A percentile compares a stretch with the other conserved stretches of the same genome.
Evolutionary conservation across 192 early-diverging fungal genomes (phyloP).

Genomic region (Linderina pennispora): DNA sequence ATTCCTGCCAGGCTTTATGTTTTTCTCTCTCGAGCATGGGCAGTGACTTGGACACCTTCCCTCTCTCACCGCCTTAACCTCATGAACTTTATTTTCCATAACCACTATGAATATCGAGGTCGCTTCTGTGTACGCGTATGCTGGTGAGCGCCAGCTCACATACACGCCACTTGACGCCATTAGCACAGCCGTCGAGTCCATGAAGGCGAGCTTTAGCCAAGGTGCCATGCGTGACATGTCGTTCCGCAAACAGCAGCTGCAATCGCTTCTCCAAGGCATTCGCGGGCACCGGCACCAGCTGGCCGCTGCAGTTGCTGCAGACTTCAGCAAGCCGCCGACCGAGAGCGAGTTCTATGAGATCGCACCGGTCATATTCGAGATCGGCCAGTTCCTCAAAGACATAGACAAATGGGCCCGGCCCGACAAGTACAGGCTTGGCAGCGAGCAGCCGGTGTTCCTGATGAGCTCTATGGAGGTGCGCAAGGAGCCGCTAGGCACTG

Average conservation of each 20-base stretch:
- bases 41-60: too few species aligned
- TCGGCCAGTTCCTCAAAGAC: conserved; percentile 49
- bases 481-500: conserved; percentile 73
- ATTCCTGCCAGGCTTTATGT: too few species aligned
- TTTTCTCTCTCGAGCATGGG: too few species aligned
- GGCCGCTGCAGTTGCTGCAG: conserved; percentile 49
- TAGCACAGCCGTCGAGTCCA: conserved; percentile 22
- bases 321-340: conserved; percentile 50
- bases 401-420: conserved; percentile 54
- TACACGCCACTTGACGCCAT: conserved; percentile 46
- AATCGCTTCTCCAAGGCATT: conserved; percentile 53
- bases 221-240: conserved; percentile 19
- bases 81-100: too few species aligned
- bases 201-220: conserved; percentile 40
- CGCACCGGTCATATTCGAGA: conserved; percentile 48
- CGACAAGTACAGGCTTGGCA: conserved; percentile 18
- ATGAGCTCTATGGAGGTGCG: conserved; percentile 51
- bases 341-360: conserved; percentile 56
- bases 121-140: too few species aligned
- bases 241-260: conserved; percentile 53
- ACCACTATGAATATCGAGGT: too few species aligned
- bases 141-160: too few species aligned
- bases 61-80: too few species aligned
- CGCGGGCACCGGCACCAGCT: conserved; percentile 53
- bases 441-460: conserved; percentile 33